Conservation (phyloP, 345 rosid species). For the Populus pruinosa region DNA sequence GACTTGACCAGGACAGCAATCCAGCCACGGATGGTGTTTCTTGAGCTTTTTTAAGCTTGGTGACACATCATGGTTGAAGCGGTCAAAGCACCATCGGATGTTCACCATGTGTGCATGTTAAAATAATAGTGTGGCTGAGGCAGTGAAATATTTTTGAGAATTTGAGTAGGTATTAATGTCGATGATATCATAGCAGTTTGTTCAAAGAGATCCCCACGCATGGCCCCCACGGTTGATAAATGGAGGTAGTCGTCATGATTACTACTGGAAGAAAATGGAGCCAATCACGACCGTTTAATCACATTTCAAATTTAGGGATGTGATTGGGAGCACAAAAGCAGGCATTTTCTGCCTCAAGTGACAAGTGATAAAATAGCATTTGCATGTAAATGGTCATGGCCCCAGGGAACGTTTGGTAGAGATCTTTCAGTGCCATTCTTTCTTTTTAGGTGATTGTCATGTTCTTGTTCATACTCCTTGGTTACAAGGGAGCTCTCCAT, state of each 20-base stretch:
- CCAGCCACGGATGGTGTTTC: background rate
- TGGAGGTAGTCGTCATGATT: background rate
- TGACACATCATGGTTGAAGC: background rate
- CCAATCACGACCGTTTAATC: conserved; percentile 6
- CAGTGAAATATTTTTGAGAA: background rate
- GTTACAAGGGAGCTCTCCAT: too few species aligned
- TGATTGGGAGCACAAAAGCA: background rate
- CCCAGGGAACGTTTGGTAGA: background rate
- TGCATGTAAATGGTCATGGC: background rate
- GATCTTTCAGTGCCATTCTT: background rate
- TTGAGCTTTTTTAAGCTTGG: background rate
- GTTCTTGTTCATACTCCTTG: too few species aligned
- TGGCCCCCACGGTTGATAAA: conserved; percentile 6
- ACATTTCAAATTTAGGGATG: background rate
- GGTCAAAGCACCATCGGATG: background rate
- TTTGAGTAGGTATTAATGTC: background rate
- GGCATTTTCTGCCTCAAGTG: background rate
- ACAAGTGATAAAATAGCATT: background rate
- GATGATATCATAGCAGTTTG: conserved; percentile 2
- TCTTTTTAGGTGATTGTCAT: too few species aligned
- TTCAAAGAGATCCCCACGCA: conserved; percentile 1
- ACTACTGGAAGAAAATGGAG: background rate
- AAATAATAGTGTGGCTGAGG: background rate
- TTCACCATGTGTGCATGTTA: background rate
- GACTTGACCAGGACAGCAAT: too few species aligned